Base-by-base conservation (phyloP, 78 protist genomes). In the Dictyostelium brefeldianum region DNA sequence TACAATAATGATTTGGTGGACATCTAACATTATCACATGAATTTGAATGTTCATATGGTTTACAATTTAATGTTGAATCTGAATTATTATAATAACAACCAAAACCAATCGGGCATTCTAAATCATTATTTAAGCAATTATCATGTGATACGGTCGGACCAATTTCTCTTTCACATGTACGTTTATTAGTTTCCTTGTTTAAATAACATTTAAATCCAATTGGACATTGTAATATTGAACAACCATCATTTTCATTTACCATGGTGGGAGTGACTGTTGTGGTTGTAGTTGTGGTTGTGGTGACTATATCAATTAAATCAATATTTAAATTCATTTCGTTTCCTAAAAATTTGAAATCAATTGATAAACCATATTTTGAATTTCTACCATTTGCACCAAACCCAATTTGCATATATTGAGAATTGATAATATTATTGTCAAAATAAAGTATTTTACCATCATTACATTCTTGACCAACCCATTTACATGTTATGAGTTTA, bases 361-460 rank as follows among this genome's bases (percentile, higher is more conserved):
- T 1, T 1, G 43, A 36, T 18, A 81, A 31, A 48, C 89, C 89
- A 47, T 50, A 51, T 43, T 51, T 81, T 25, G 46, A 46, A 47
- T 82, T 82, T 48, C 70, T 82, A 46, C 67, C 67, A 51, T 82
- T 82, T 73, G 90, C 90, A 0, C 90, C 90, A 20, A 51, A 1
- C 18, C 90, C 90, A 36, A 82, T 54, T 70, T 82, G 90, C 47
- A 70, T 36, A 2, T 36, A 36, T 3, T 36, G 43, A 36, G 43
- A 18, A 18, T 56, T 56, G 18, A 18, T 56, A 18, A 18, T 56
- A 56, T 18, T 56, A 56, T 56, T 56, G 6, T 56, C n/a, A 56
- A 56, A 20, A 20, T 18, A 0, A 41, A 64, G 0, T 1, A 22
- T 36, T 9, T 25, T 57, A 8, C 62, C 77, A 25, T 18, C 12